These are phyloP conservation scores for Calonectria leucothoes DNA, from an alignment of 2,329 filamentous ascomycete genomes.

Conservation along the genomic window DNA sequence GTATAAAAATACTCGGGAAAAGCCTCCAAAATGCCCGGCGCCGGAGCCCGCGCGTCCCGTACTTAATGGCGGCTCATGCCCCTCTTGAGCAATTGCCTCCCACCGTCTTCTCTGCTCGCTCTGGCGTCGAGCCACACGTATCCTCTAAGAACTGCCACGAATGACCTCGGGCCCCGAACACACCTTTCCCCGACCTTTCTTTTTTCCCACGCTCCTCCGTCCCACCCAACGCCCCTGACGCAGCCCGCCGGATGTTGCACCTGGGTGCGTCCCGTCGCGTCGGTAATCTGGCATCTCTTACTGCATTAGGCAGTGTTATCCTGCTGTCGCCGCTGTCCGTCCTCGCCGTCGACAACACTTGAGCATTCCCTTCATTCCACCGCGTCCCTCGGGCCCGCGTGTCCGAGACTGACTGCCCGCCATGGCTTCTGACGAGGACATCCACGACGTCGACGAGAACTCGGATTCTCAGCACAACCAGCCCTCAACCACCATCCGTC, in stretches of 20 bases:
- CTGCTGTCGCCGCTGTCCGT: neutral
- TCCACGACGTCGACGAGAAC: constrained; percentile 31
- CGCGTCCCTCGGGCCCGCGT: neutral
- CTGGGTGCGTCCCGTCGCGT: neutral
- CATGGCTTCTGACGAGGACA: constrained; percentile 30
- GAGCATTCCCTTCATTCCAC: neutral
- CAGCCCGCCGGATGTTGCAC: constrained; percentile 10
- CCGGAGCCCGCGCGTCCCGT: constrained; percentile 40
- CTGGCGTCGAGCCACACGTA: constrained; percentile 1
- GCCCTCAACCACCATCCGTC: constrained; percentile 33
- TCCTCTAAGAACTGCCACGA: constrained; percentile 8
- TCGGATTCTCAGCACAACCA: constrained; percentile 36
- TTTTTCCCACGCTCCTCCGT: constrained; percentile 10
- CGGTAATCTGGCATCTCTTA: neutral
- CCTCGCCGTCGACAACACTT: neutral
- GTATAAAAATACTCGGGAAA: neutral
- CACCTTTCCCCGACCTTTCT: constrained; percentile 15
- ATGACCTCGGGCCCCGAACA: constrained; percentile 28
- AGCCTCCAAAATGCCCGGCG: neutral
- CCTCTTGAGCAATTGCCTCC: constrained; percentile 10
- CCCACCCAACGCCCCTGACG: constrained; percentile 13
- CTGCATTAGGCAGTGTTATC: constrained; percentile 2
- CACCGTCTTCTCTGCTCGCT: constrained; percentile 20
- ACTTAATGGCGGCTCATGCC: neutral
- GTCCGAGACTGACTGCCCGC: neutral